phyloP scores from a whole-genome alignment of 176 grass and related monocot genomes.

The Zea mays region Zm-B73-REFERENCE-NAM-5.0 NC_050099.1:242142001-242142500 shows the following conservation, averaged over 20 bases:
- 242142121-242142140: neutral
- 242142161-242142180: neutral
- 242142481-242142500: constrained; percentile 54
- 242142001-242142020: constrained; percentile 53
- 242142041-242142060: neutral
- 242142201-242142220: neutral
- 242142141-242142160: neutral
- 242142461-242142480: neutral
- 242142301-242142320: neutral
- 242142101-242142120: neutral
- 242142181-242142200: neutral
- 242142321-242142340: no score
- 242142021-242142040: no score
- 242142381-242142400: neutral
- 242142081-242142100: neutral
- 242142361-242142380: neutral
- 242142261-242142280: neutral
- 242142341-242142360: neutral
- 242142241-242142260: neutral
- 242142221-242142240: neutral
- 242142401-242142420: neutral
- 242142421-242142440: neutral
- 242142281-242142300: neutral
- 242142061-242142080: neutral
- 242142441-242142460: neutral